phyloP scores from a whole-genome alignment of 352 stramenopile species.

The Pythium utonaiense region DNA sequence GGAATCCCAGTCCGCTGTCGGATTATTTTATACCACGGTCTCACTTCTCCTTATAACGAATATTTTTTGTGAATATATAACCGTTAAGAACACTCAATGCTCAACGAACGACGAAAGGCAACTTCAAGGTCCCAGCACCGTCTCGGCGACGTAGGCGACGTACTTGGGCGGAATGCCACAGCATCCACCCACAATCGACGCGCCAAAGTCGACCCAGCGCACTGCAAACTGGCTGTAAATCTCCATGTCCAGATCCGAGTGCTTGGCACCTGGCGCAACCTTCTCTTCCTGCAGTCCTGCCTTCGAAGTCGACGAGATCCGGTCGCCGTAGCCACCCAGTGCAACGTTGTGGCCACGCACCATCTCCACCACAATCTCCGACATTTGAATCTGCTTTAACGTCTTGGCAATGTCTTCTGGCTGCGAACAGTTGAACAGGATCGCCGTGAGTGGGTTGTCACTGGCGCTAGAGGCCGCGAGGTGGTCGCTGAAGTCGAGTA shows the following conservation, averaged over 20 bases:
- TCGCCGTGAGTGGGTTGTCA: constrained; percentile 52
- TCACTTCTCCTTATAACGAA: neutral
- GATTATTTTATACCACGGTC: too few species aligned
- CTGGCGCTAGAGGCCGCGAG: too few species aligned
- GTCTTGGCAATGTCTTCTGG: constrained; percentile 88
- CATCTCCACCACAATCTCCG: constrained; percentile 25
- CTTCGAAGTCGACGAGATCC: constrained; percentile 68
- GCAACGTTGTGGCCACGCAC: constrained; percentile 35
- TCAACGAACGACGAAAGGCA: neutral
- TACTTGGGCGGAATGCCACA: constrained; percentile 86
- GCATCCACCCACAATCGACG: constrained; percentile 86
- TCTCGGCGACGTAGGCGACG: constrained; percentile 39
- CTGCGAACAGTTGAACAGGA: constrained; percentile 92
- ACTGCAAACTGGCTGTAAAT: constrained; percentile 72
- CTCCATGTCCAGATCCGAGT: constrained; percentile 67
- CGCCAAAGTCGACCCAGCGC: constrained; percentile 65
- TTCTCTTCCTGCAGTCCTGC: constrained; percentile 64
- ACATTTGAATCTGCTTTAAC: constrained; percentile 49
- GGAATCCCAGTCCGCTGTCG: too few species aligned
- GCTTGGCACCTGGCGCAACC: constrained; percentile 57
- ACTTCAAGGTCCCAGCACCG: constrained; percentile 8
- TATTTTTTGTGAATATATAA: neutral
- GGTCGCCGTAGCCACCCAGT: constrained; percentile 87
- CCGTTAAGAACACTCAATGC: neutral
- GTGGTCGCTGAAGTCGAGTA: constrained; percentile 39